These are phyloP conservation scores for Paecilomyces fulvus DNA, from an alignment of 2,329 filamentous ascomycete genomes.

Conservation along the genomic window DNA sequence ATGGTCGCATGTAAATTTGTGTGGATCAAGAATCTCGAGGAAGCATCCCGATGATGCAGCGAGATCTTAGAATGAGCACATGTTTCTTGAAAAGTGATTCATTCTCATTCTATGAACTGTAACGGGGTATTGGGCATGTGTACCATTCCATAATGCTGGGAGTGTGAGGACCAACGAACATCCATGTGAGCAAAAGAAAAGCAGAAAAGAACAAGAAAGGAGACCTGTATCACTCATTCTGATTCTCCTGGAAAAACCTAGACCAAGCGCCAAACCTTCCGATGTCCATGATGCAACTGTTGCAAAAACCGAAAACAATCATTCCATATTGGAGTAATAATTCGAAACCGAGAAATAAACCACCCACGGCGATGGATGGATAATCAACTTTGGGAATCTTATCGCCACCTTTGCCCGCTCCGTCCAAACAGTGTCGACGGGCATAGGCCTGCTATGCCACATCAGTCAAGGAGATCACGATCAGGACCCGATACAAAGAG, in stretches of 20 bases:
- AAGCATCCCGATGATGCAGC: neutral
- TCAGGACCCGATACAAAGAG: neutral
- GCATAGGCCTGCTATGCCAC: neutral
- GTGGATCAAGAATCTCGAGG: neutral
- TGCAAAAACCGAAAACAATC: neutral
- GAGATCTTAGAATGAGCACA: no score
- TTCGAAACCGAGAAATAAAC: neutral
- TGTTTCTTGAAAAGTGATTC: neutral
- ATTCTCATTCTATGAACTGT: neutral
- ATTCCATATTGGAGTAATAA: neutral
- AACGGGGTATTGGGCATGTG: neutral
- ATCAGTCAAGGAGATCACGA: neutral
- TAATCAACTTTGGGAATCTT: neutral
- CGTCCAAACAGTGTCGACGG: neutral
- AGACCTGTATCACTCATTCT: neutral
- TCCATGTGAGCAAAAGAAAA: neutral
- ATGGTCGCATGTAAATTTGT: no score
- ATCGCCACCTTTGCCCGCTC: neutral
- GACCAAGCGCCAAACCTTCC: neutral
- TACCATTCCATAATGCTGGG: neutral
- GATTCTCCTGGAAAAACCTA: neutral
- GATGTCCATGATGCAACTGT: neutral
- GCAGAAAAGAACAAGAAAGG: neutral
- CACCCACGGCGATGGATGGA: neutral
- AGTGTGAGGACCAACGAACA: neutral